Evolutionary conservation across 2,329 filamentous ascomycete genomes (phyloP).

Genomic region (Neopestalotiopsis sp.): DNA sequence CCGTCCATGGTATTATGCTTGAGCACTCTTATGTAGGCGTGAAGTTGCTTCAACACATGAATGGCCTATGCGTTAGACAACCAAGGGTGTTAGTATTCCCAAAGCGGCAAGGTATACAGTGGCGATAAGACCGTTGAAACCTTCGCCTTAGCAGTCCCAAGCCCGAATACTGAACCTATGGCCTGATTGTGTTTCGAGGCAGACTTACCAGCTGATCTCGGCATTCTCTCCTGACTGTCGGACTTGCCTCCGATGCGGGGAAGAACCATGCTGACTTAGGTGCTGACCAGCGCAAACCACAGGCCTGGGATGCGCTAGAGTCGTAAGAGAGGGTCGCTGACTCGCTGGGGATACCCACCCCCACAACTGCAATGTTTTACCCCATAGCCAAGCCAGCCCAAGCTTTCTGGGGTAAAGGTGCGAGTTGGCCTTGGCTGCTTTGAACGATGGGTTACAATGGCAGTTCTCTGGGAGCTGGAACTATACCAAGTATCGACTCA

Average conservation of each 20-base stretch:
- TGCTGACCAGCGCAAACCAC: neutral
- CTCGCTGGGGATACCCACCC: constrained; percentile 1
- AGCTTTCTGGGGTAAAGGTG: constrained; percentile 14
- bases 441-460: neutral
- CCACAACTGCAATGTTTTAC: neutral
- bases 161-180: neutral
- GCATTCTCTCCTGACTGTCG: constrained; percentile 1
- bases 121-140: neutral
- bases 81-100: neutral
- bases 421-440: neutral
- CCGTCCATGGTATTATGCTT: neutral
- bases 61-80: neutral
- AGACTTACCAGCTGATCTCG: neutral
- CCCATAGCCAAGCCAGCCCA: constrained; percentile 10
- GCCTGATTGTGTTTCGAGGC: constrained; percentile 1
- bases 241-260: constrained; percentile 12
- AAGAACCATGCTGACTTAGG: neutral
- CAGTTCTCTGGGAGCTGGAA: neutral
- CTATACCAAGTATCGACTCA: neutral
- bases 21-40: neutral
- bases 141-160: neutral
- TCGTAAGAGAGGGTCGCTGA: neutral
- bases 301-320: neutral
- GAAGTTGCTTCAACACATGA: neutral
- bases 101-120: neutral